A percentile compares a stretch with the other conserved stretches of the same genome.
phyloP scores from a whole-genome alignment of 495 filamentous ascomycete genomes.

The Xylaria curta region DNA sequence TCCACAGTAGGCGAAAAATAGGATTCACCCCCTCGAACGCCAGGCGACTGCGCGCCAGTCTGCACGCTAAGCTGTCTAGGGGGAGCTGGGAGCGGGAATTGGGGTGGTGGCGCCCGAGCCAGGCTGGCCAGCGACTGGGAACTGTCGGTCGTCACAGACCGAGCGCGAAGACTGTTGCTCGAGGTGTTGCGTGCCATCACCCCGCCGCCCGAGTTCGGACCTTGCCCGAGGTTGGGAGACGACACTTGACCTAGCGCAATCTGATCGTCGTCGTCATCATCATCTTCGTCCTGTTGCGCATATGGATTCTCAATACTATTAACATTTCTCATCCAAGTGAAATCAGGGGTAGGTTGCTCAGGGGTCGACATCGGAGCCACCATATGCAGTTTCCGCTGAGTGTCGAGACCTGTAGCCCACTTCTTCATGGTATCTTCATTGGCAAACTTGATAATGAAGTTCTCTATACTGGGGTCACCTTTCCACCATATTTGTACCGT shows the following conservation, averaged over 20 bases:
- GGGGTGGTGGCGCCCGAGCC: constrained; percentile 64
- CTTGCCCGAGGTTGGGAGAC: constrained; percentile 49
- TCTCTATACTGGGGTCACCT: constrained; percentile 93
- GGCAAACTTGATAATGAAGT: constrained; percentile 89
- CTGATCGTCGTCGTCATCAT: constrained; percentile 67
- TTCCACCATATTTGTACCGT: constrained; percentile 99
- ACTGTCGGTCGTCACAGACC: constrained; percentile 80
- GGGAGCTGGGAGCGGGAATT: constrained; percentile 69
- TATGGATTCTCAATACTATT: constrained; percentile 77
- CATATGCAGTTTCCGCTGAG: constrained; percentile 62
- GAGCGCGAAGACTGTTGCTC: constrained; percentile 77
- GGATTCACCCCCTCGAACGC: constrained; percentile 66
- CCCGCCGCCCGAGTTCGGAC: constrained; percentile 29
- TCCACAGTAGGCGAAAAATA: constrained; percentile 92
- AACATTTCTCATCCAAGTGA: constrained; percentile 70
- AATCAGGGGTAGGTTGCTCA: constrained; percentile 60
- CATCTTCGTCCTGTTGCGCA: constrained; percentile 76
- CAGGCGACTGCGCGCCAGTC: constrained; percentile 60
- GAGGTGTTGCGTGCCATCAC: constrained; percentile 77
- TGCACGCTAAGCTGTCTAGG: constrained; percentile 67
- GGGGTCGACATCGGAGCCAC: constrained; percentile 41
- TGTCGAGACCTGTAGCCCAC: constrained; percentile 74
- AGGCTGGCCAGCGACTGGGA: constrained; percentile 54
- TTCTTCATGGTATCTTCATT: constrained; percentile 92
- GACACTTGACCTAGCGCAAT: constrained; percentile 39